Evolutionary conservation across 306 rosid genomes (phyloP).

Genomic region (Malus sieversii): DNA sequence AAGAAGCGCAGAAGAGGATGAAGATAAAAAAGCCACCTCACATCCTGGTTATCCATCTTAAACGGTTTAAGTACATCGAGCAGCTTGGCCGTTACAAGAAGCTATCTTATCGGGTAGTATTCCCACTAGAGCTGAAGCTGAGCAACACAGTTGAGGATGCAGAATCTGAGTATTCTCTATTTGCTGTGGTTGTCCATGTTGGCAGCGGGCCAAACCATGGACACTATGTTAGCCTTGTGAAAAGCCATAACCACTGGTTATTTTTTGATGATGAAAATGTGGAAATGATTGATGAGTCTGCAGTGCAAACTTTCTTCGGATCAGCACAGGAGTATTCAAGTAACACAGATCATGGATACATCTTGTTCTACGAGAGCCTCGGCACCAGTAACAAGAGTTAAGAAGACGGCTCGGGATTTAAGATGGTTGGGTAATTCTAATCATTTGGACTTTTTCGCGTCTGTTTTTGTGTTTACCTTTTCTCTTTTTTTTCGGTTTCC

Average conservation of each 20-base stretch:
- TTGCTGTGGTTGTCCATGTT: constrained; percentile 95
- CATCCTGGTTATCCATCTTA: constrained; percentile 89
- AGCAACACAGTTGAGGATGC: constrained; percentile 87
- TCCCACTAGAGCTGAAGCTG: constrained; percentile 93
- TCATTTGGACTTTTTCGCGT: constrained; percentile 34
- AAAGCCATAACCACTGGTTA: constrained; percentile 98
- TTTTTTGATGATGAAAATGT: constrained; percentile 97
- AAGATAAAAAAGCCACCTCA: constrained; percentile 97
- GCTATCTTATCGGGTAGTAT: constrained; percentile 89
- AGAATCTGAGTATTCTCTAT: constrained; percentile 81
- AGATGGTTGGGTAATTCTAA: constrained; percentile 37
- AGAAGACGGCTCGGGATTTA: constrained; percentile 25
- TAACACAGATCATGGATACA: constrained; percentile 97
- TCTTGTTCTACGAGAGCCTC: constrained; percentile 91
- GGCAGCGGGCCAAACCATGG: constrained; percentile 99
- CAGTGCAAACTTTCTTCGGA: constrained; percentile 99
- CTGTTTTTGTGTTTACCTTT: constrained; percentile 37
- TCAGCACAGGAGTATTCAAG: constrained; percentile 93
- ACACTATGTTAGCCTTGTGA: constrained; percentile 97
- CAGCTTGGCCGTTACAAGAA: constrained; percentile 95
- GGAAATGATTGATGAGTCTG: constrained; percentile 96
- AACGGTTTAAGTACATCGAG: constrained; percentile 97
- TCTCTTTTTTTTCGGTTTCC: constrained; percentile 16
- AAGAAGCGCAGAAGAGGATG: constrained; percentile 99
- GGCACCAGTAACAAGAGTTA: constrained; percentile 52